Evolutionary conservation across 2,329 filamentous ascomycete genomes (phyloP).

Genomic region (Aureobasidium sp.): DNA sequence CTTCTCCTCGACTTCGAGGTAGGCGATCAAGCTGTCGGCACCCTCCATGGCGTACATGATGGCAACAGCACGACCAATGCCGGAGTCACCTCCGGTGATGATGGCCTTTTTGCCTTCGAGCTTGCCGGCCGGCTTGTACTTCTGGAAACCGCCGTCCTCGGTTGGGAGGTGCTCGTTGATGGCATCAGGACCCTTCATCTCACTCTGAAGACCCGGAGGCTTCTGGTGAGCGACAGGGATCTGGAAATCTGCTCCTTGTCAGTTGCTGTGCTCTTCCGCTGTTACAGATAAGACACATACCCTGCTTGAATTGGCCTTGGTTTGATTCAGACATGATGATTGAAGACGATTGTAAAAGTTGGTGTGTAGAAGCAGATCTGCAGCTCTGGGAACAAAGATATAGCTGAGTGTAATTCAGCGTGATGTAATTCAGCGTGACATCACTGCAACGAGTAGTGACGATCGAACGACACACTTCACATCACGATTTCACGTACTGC

Average conservation of each 20-base stretch:
- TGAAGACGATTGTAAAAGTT: not conserved
- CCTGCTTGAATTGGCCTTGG: conserved; percentile 9
- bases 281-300: not conserved
- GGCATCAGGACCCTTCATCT: conserved; percentile 40
- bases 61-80: conserved; percentile 67
- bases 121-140: conserved; percentile 68
- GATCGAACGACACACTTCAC: not conserved
- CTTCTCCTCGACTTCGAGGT: conserved; percentile 60
- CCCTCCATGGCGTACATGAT: conserved; percentile 76
- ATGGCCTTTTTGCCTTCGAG: conserved; percentile 65
- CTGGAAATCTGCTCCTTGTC: conserved; percentile 34
- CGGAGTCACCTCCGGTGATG: conserved; percentile 73
- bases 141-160: conserved; percentile 56
- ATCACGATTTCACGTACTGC: not conserved
- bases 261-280: not conserved
- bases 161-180: conserved; percentile 58
- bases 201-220: conserved; percentile 42
- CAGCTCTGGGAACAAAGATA: not conserved
- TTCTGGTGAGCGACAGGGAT: conserved; percentile 43
- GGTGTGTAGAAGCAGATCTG: not conserved
- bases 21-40: conserved; percentile 62
- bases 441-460: not conserved
- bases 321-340: conserved; percentile 2
- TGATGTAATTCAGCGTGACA: conserved; percentile 1
- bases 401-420: not conserved